Conservation (phyloP, 345 rosid species). For the Linum trigynum region DNA sequence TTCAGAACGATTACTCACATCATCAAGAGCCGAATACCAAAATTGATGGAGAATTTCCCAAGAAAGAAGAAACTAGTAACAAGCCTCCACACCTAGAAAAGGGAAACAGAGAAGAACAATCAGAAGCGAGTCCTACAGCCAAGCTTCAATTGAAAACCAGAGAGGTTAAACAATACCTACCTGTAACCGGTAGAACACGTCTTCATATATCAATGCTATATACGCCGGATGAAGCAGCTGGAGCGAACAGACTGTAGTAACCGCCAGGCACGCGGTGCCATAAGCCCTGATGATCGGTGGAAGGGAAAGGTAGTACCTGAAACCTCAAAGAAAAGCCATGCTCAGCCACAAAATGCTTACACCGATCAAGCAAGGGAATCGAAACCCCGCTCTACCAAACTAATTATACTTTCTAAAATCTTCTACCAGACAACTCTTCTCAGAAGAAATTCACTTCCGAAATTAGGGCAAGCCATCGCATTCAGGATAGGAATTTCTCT, state of each 20-base stretch:
- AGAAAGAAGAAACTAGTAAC: conserved; percentile 76
- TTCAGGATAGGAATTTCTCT: not conserved
- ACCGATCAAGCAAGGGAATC: no score
- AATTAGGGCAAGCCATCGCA: not conserved
- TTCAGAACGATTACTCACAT: not conserved
- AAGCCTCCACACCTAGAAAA: conserved; percentile 70
- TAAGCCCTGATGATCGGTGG: conserved; percentile 85
- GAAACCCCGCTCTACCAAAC: not conserved
- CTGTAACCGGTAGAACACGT: conserved; percentile 53
- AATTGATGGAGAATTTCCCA: conserved; percentile 74
- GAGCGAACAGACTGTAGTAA: conserved; percentile 40
- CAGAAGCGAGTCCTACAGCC: not conserved
- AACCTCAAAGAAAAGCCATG: not conserved
- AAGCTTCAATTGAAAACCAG: not conserved
- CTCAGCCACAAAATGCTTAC: not conserved
- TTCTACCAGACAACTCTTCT: not conserved
- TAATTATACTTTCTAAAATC: not conserved
- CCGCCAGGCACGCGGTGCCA: conserved; percentile 66
- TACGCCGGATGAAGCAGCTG: conserved; percentile 25
- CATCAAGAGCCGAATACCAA: conserved; percentile 3
- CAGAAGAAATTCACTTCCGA: not conserved
- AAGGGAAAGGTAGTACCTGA: conserved; percentile 79
- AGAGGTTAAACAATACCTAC: conserved; percentile 17
- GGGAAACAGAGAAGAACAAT: no score
- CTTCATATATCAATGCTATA: conserved; percentile 36